phyloP scores from a whole-genome alignment of 2,329 filamentous ascomycete genomes.

The Monosporascus sp. region DNA sequence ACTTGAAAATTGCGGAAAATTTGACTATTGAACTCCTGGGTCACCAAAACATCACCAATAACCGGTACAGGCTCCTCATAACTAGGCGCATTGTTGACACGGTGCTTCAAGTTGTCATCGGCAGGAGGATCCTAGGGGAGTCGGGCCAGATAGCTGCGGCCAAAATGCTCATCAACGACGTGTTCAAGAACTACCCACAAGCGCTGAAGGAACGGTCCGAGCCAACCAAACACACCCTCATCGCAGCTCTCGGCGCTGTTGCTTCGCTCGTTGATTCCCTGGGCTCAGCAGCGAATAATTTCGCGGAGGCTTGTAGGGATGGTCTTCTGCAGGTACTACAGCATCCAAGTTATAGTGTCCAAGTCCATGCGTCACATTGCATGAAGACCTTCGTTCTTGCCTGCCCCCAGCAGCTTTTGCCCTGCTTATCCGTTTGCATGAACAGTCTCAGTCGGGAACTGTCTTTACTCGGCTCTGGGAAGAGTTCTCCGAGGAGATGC shows the following conservation, averaged over 20 bases:
- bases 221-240: conserved; percentile 79
- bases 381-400: conserved; percentile 82
- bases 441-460: conserved; percentile 89
- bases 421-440: conserved; percentile 91
- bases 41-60: conserved; percentile 68
- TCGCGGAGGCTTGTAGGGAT: conserved; percentile 82
- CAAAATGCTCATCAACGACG: conserved; percentile 74
- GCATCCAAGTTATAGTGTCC: conserved; percentile 93
- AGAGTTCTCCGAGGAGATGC: conserved; percentile 77
- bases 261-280: conserved; percentile 72
- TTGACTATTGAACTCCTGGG: conserved; percentile 76
- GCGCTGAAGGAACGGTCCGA: conserved; percentile 80
- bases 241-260: conserved; percentile 72
- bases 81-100: conserved; percentile 80
- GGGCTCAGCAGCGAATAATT: conserved; percentile 71
- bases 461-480: conserved; percentile 64
- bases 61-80: conserved; percentile 81
- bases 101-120: conserved; percentile 78
- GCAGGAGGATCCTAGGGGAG: conserved; percentile 77
- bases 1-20: conserved; percentile 74
- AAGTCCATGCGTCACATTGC: conserved; percentile 82
- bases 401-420: conserved; percentile 85
- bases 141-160: conserved; percentile 81
- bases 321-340: conserved; percentile 84
- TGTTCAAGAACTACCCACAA: conserved; percentile 93